A percentile compares a stretch with the other conserved stretches of the same genome.
phyloP scores from a whole-genome alignment of 2,329 filamentous ascomycete genomes.

The Helotiales sp. region DNA sequence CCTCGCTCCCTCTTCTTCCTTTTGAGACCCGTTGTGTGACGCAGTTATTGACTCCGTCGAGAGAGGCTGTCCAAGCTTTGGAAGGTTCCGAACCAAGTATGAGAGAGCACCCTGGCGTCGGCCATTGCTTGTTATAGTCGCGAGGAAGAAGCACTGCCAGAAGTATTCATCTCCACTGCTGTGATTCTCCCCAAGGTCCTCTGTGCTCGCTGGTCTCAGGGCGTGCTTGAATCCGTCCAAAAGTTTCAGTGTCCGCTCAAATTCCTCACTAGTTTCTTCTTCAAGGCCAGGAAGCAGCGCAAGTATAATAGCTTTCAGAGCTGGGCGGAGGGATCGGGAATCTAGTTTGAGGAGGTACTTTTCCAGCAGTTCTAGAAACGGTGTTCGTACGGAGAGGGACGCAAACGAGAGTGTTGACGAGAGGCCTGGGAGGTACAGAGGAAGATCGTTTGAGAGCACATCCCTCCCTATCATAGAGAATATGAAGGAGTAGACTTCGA shows the following conservation, averaged over 20 bases:
- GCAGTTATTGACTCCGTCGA: slow-evolving; percentile 40
- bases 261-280: slow-evolving; percentile 96
- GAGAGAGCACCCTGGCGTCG: slow-evolving; percentile 85
- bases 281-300: slow-evolving; percentile 90
- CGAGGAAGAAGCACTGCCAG: slow-evolving; percentile 97
- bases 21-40: slow-evolving; percentile 38
- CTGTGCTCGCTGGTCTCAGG: slow-evolving; percentile 60
- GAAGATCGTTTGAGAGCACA: slow-evolving; percentile 79
- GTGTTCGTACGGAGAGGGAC: slow-evolving; percentile 85
- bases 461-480: slow-evolving; percentile 85
- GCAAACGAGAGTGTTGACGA: slow-evolving; percentile 92
- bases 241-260: slow-evolving; percentile 82
- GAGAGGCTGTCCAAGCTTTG: slow-evolving; percentile 63
- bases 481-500: slow-evolving; percentile 91
- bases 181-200: slow-evolving; percentile 57
- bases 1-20: slow-evolving; percentile 48
- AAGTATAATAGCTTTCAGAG: slow-evolving; percentile 87
- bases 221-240: slow-evolving; percentile 77
- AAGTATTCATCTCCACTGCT: slow-evolving; percentile 82
- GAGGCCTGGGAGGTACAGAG: slow-evolving; percentile 87
- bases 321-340: slow-evolving; percentile 75
- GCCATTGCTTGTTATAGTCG: slow-evolving; percentile 86
- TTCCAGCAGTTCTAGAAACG: slow-evolving; percentile 85
- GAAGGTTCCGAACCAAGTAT: slow-evolving; percentile 80
- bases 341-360: slow-evolving; percentile 77